A percentile compares a stretch with the other conserved stretches of the same genome.
These are phyloP conservation scores for Fraxinus sp. DNA, from an alignment of 305 asterid species.

Conservation along the genomic window DNA sequence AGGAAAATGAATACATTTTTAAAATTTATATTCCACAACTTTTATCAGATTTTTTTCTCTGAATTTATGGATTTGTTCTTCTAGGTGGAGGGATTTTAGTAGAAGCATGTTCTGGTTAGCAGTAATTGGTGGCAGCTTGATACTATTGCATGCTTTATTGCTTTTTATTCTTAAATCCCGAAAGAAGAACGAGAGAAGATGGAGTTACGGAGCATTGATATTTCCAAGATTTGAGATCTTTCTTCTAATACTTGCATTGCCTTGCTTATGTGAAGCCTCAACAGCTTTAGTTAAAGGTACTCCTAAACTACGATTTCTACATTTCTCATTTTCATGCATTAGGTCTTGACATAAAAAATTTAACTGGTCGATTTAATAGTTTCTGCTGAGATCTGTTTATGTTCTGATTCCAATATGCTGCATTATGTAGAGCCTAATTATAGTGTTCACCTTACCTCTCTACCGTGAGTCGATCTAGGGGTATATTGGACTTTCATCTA, in stretches of 20 bases:
- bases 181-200: constrained; percentile 47
- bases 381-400: neutral
- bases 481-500: neutral
- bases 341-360: neutral
- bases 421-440: neutral
- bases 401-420: neutral
- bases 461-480: neutral
- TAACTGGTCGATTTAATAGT: neutral
- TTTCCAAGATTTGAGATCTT: constrained; percentile 84
- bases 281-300: constrained; percentile 72
- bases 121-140: constrained; percentile 55
- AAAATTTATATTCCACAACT: neutral
- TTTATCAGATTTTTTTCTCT: neutral
- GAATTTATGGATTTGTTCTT: constrained; percentile 16
- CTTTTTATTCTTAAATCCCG: constrained; percentile 48
- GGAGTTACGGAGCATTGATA: constrained; percentile 62
- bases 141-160: constrained; percentile 54
- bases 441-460: neutral
- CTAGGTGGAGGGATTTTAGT: constrained; percentile 89
- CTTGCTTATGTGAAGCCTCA: constrained; percentile 74
- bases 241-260: constrained; percentile 76
- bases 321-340: neutral
- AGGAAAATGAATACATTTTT: neutral
- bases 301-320: constrained; percentile 1
- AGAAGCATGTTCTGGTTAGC: constrained; percentile 95